phyloP scores from a whole-genome alignment of 192 early-diverging fungal species.

The Globomyces pollinis-pini region DNA sequence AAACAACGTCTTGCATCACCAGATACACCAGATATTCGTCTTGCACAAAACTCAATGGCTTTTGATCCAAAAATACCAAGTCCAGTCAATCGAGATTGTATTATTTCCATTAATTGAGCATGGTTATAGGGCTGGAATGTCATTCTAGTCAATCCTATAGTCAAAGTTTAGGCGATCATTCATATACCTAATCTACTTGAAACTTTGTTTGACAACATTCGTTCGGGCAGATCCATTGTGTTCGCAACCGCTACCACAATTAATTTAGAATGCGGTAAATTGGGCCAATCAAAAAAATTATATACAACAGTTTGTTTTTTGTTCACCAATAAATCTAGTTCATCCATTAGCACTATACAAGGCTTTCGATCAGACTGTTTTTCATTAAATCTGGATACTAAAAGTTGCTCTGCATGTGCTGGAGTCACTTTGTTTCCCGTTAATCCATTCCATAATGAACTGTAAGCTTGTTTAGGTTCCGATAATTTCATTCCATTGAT shows the following conservation, averaged over 20 bases:
- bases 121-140: conserved; percentile 90
- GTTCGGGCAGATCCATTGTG: conserved; percentile 96
- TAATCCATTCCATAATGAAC: conserved; percentile 70
- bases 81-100: conserved; percentile 70
- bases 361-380: conserved; percentile 35
- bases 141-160: conserved; percentile 78
- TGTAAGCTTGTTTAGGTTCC: conserved; percentile 83
- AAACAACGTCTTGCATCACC: conserved; percentile 93
- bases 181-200: conserved; percentile 86
- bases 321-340: conserved; percentile 89
- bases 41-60: conserved; percentile 87
- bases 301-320: conserved; percentile 91
- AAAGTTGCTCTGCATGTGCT: conserved; percentile 67
- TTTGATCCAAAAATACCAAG: conserved; percentile 65
- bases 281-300: conserved; percentile 99
- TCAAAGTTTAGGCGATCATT: conserved; percentile 39
- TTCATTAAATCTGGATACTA: conserved; percentile 65
- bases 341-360: conserved; percentile 90
- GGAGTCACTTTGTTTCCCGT: conserved; percentile 54
- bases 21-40: conserved; percentile 91
- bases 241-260: conserved; percentile 96
- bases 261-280: conserved; percentile 67
- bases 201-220: conserved; percentile 80
- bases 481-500: conserved; percentile 98
- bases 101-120: conserved; percentile 76